Percentiles rank a stretch among this genome's conserved stretches.
Evolutionary conservation across 352 stramenopile species (phyloP).

Genomic region (Phytophthora pini): DNA sequence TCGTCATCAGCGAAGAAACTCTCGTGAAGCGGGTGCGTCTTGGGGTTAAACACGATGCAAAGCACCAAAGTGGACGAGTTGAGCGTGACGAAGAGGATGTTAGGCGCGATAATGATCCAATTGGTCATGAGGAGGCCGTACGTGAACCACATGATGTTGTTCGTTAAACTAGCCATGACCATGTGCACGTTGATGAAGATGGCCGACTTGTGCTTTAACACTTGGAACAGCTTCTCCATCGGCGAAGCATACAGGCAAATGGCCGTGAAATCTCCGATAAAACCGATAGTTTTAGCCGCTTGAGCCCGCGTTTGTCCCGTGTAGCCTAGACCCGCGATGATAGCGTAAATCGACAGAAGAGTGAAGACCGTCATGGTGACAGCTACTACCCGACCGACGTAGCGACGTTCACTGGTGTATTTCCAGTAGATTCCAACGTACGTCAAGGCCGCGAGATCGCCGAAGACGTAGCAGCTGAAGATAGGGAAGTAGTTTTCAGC

Average conservation of each 20-base stretch:
- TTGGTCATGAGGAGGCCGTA: conserved; percentile 42
- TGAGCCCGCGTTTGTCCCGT: conserved; percentile 36
- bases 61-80: conserved; percentile 32
- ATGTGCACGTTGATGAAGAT: conserved; percentile 53
- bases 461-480: conserved; percentile 42
- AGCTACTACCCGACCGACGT: conserved; percentile 30
- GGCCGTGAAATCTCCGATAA: conserved; percentile 31
- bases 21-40: conserved; percentile 23
- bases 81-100: conserved; percentile 35
- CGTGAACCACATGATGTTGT: conserved; percentile 54
- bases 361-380: conserved; percentile 15
- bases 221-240: conserved; percentile 51
- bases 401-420: conserved; percentile 37
- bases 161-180: conserved; percentile 47
- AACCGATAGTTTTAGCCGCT: conserved; percentile 32
- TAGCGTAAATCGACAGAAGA: conserved; percentile 43
- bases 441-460: conserved; percentile 30
- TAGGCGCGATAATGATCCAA: conserved; percentile 40
- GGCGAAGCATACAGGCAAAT: conserved; percentile 46
- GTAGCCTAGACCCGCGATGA: conserved; percentile 34
- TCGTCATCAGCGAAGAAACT: conserved; percentile 15
- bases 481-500: conserved; percentile 50
- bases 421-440: conserved; percentile 61
- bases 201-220: conserved; percentile 49
- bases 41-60: conserved; percentile 36